A percentile compares a stretch with the other conserved stretches of the same genome.
These are phyloP conservation scores for Colletotrichum sp. DNA, from an alignment of 2,329 filamentous ascomycete genomes.

Conservation along the genomic window DNA sequence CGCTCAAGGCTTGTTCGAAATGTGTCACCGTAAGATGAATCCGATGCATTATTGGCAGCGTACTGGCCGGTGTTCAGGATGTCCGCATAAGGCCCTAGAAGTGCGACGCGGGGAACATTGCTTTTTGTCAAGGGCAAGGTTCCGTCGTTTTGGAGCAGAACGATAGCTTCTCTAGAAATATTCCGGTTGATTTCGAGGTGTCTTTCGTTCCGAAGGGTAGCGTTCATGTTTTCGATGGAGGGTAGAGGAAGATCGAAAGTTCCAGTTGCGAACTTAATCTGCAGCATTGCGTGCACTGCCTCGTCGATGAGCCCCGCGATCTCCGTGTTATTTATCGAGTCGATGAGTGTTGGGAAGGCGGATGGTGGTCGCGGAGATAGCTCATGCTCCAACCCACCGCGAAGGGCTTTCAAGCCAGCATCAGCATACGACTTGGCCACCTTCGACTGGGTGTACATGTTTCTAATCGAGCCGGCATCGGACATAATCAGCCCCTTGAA, in stretches of 20 bases:
- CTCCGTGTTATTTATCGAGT: slow-evolving; percentile 22
- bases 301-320: slow-evolving; percentile 27
- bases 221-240: slow-evolving; percentile 13
- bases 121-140: slow-evolving; percentile 13
- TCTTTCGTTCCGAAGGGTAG: slow-evolving; percentile 13
- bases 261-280: slow-evolving; percentile 33
- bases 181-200: slow-evolving; percentile 24
- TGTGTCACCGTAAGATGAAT: slow-evolving; percentile 23
- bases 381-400: slow-evolving; percentile 31
- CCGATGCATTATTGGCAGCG: slow-evolving; percentile 23
- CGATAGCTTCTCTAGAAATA: slow-evolving; percentile 25
- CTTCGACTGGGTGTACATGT: slow-evolving; percentile 30
- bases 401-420: slow-evolving; percentile 29
- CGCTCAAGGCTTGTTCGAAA: slow-evolving; percentile 23
- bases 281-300: slow-evolving; percentile 28
- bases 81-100: slow-evolving; percentile 25
- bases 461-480: slow-evolving; percentile 31
- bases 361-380: slow-evolving; percentile 27
- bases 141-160: slow-evolving; percentile 26
- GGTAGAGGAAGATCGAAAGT: slow-evolving; percentile 30
- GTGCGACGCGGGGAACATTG: slow-evolving; percentile 11
- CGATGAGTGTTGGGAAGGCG: slow-evolving; percentile 27
- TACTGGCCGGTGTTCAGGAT: slow-evolving; percentile 26
- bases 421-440: slow-evolving; percentile 30
- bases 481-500: slow-evolving; percentile 38